phyloP scores from a whole-genome alignment of 306 rosid genomes.

The Castanea mollissima region DNA sequence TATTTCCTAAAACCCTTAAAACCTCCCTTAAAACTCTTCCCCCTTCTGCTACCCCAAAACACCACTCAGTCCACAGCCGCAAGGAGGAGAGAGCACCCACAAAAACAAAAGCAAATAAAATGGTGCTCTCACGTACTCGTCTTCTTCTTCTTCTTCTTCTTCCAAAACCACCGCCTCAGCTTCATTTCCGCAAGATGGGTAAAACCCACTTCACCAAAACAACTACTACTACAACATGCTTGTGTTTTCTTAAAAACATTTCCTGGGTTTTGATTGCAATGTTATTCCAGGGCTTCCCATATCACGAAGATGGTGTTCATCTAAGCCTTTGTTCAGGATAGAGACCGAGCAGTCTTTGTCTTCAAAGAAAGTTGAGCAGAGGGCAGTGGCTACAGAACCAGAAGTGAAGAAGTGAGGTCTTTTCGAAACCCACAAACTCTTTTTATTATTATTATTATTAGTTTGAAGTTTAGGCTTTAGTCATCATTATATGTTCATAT shows the following conservation, averaged over 20 bases:
- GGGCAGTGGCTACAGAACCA: neutral
- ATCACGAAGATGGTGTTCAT: conserved; percentile 19
- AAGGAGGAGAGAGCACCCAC: neutral
- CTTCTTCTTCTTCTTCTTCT: conserved; percentile 7
- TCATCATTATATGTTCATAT: too few relatives aligned
- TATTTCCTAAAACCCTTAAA: conserved; percentile 5
- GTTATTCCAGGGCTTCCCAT: conserved; percentile 7
- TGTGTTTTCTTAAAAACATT: neutral
- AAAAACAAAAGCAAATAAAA: neutral
- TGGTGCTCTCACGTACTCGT: neutral
- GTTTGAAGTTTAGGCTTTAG: neutral
- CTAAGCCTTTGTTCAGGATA: conserved; percentile 3
- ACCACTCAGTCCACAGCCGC: neutral
- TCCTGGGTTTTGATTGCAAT: neutral
- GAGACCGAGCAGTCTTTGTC: neutral
- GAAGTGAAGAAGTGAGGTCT: conserved; percentile 19
- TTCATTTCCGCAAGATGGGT: conserved; percentile 9
- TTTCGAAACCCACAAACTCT: neutral
- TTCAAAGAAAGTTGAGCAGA: neutral
- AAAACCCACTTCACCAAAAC: conserved; percentile 15
- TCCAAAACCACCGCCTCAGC: conserved; percentile 3
- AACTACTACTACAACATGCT: neutral
- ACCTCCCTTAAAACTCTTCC: conserved; percentile 5
- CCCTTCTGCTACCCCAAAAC: neutral
- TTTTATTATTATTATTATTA: neutral